Base-by-base conservation (phyloP, 306 rosid genomes). In the Parietaria judaica region DNA sequence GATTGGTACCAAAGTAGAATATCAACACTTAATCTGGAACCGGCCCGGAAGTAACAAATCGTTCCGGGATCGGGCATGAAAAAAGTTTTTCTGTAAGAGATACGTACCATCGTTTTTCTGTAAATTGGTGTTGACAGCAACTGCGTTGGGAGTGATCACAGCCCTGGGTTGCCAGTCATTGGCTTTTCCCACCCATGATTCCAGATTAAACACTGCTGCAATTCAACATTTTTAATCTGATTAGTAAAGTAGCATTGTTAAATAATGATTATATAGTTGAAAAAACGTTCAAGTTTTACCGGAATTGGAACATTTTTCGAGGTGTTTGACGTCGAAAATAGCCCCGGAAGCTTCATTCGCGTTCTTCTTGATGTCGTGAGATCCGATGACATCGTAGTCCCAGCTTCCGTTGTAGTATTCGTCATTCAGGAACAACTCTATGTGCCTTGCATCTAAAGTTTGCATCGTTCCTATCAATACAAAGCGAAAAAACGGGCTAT, bases 91-190 rank as follows among this genome's bases (percentile, higher is more conserved):
- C n/a, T 41, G 61, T 3, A 11, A 1, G 57, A 68, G 16, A 14
- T 35, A 51, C 13, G 10, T 72, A 86, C 99, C 99, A 74, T 92
- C 96, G 62, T 88, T 92, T 61, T 77, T 85, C 82, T 92, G 99
- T 70, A 92, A 80, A 71, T 88, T 86, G 73, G 99, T 88, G 68
- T 88, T 86, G 70, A 92, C 99, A 15, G 96, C 96, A 71, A 92
- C 99, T 13, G 90, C 94, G 39, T 88, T 92, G 66, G 72, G 84
- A 70, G 90, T 78, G 63, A 86, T 74, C 79, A 69, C 80, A 60
- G 95, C 99, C 81, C 89, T 88, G 56, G 99, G 99, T 66, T 92
- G 99, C 99, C 95, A 92, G 69, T 92, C 96, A 51, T 70, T 72
- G 3, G 69, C 68, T 69, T 74, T 88, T 13, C 99, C 99, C 16